A percentile compares a stretch with the other conserved stretches of the same genome.
phyloP scores from a whole-genome alignment of 2,329 filamentous ascomycete genomes.

The Dactylellina parvicollis region DNA sequence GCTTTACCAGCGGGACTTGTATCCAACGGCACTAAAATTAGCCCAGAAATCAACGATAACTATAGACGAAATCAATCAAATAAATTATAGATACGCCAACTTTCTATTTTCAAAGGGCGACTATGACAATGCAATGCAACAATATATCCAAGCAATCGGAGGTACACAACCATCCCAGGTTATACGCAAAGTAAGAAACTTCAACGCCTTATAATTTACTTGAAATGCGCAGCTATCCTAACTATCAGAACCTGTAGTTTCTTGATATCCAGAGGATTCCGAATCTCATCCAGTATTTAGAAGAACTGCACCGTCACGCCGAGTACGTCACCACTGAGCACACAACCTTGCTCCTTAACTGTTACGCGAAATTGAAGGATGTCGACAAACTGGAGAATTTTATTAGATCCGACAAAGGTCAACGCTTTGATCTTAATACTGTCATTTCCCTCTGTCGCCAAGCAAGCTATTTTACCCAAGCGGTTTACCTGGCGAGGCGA shows the following conservation, averaged over 20 bases:
- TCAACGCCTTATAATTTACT: not conserved
- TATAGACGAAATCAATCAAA: conserved; percentile 84
- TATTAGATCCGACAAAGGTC: conserved; percentile 84
- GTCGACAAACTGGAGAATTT: conserved; percentile 95
- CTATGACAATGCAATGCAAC: conserved; percentile 98
- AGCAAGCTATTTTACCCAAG: conserved; percentile 95
- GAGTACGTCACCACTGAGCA: conserved; percentile 90
- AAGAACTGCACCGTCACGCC: conserved; percentile 93
- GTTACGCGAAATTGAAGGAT: conserved; percentile 97
- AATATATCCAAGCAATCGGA: conserved; percentile 86
- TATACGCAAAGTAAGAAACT: conserved; percentile 52
- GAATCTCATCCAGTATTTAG: conserved; percentile 95
- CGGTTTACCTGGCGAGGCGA: conserved; percentile 91
- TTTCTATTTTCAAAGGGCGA: conserved; percentile 93
- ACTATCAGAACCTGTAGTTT: conserved; percentile 67
- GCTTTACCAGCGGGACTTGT: conserved; percentile 92
- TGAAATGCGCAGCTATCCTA: conserved; percentile 44
- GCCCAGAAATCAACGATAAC: conserved; percentile 84
- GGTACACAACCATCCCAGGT: conserved; percentile 55
- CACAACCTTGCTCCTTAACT: conserved; percentile 92
- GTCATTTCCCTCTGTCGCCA: conserved; percentile 98
- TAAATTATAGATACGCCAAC: conserved; percentile 93
- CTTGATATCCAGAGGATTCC: conserved; percentile 97
- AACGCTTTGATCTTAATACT: conserved; percentile 96
- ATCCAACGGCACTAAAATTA: conserved; percentile 87